A percentile compares a stretch with the other conserved stretches of the same genome.
phyloP scores from a whole-genome alignment of 2,329 filamentous ascomycete genomes.

The Botryosphaeria dothidea region DNA sequence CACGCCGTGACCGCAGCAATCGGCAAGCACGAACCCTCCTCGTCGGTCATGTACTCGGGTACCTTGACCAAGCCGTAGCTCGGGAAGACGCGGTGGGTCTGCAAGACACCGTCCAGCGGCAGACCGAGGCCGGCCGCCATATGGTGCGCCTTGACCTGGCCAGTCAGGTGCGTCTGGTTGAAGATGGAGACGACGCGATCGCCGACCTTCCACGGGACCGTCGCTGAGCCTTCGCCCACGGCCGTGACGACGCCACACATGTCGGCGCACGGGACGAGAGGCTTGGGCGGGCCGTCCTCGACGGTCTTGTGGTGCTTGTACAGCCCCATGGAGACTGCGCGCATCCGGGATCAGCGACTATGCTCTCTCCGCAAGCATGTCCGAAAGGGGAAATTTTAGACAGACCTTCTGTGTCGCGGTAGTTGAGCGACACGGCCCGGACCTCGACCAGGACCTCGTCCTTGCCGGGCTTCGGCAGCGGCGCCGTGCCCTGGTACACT shows the following conservation, averaged over 20 bases:
- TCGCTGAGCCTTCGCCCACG: constrained; percentile 46
- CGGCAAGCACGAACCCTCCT: constrained; percentile 62
- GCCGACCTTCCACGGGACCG: constrained; percentile 53
- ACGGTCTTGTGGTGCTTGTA: constrained; percentile 67
- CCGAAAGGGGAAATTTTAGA: background rate
- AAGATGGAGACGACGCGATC: constrained; percentile 70
- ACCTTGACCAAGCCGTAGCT: constrained; percentile 57
- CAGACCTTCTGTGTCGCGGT: constrained; percentile 51
- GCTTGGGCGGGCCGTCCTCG: constrained; percentile 34
- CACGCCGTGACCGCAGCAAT: constrained; percentile 65
- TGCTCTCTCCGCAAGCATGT: background rate
- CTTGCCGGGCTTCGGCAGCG: constrained; percentile 21
- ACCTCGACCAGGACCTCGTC: constrained; percentile 54
- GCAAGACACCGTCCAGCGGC: constrained; percentile 59
- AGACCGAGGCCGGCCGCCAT: constrained; percentile 61
- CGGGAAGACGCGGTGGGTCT: constrained; percentile 62
- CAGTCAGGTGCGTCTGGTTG: constrained; percentile 56
- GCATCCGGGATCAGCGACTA: constrained; percentile 15
- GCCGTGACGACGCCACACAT: constrained; percentile 65
- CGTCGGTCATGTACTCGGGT: constrained; percentile 58
- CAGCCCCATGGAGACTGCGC: constrained; percentile 61
- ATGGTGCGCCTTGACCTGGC: constrained; percentile 59
- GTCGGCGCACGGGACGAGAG: constrained; percentile 67
- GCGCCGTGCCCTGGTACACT: constrained; percentile 24
- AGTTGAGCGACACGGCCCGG: constrained; percentile 55